Conservation (phyloP, 352 stramenopile species). For the Thalassiosira ordinaria region DNA sequence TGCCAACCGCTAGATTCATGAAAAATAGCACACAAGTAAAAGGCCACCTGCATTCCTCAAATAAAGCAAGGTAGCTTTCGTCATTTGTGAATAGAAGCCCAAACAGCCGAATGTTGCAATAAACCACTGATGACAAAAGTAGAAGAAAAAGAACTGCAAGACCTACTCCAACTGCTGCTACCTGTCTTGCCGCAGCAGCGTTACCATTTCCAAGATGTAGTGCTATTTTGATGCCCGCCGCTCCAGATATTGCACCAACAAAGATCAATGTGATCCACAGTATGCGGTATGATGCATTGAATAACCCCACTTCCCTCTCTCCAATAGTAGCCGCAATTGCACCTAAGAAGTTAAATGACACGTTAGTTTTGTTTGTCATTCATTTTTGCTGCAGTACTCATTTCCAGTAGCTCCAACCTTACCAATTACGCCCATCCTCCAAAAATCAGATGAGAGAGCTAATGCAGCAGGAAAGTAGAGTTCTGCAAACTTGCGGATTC, state of each 20-base stretch:
- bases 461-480: slow-evolving; percentile 83
- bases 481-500: slow-evolving; percentile 68
- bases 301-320: slow-evolving; percentile 77
- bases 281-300: slow-evolving; percentile 86
- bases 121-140: slow-evolving; percentile 55
- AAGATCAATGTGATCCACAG: slow-evolving; percentile 84
- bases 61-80: slow-evolving; percentile 74
- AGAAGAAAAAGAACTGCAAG: slow-evolving; percentile 51
- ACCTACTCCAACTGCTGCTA: slow-evolving; percentile 60
- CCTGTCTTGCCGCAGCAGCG: slow-evolving; percentile 58
- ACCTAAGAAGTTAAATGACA: no score
- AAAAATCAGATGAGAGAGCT: slow-evolving; percentile 78
- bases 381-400: no score
- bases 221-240: slow-evolving; percentile 74
- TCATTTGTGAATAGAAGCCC: slow-evolving; percentile 79
- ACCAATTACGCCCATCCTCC: slow-evolving; percentile 80
- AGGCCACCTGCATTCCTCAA: slow-evolving; percentile 65
- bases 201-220: slow-evolving; percentile 68
- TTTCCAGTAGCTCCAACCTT: no score
- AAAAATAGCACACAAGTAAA: slow-evolving; percentile 76
- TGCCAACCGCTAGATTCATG: slow-evolving; percentile 83
- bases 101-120: slow-evolving; percentile 65
- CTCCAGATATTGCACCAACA: slow-evolving; percentile 62
- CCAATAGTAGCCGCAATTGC: slow-evolving; percentile 73
- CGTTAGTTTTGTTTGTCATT: no score